Percentiles rank a stretch among this genome's conserved stretches.
Conservation (phyloP, 2,329 filamentous ascomycete species). For the Passalora sequoiae region DNA sequence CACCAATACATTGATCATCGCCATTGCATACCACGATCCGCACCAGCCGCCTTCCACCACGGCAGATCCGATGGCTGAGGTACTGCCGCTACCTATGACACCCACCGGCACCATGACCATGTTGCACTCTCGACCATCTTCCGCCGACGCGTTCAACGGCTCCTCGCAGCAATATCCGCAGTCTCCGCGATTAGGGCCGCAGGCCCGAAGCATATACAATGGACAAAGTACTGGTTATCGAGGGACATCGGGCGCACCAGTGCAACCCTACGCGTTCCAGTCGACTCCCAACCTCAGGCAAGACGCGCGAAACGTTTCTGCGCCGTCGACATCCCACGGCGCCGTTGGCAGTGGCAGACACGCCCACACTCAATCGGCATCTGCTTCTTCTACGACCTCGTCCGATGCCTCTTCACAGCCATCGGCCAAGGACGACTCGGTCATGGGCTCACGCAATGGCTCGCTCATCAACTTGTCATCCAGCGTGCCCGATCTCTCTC, state of each 20-base stretch:
- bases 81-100: slow-evolving; percentile 46
- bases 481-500: slow-evolving; percentile 50
- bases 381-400: slow-evolving; percentile 47
- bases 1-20: slow-evolving; percentile 11
- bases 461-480: slow-evolving; percentile 47
- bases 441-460: slow-evolving; percentile 29
- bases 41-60: slow-evolving; percentile 13
- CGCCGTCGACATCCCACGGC: slow-evolving; percentile 38
- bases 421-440: slow-evolving; percentile 34
- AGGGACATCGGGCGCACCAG: slow-evolving; percentile 40
- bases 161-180: slow-evolving; percentile 32
- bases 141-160: slow-evolving; percentile 45
- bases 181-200: slow-evolving; percentile 37
- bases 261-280: slow-evolving; percentile 49
- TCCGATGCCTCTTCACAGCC: slow-evolving; percentile 39
- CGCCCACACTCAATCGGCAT: slow-evolving; percentile 35
- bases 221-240: slow-evolving; percentile 39
- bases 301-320: slow-evolving; percentile 54
- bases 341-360: slow-evolving; percentile 27
- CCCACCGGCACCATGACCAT: slow-evolving; percentile 46
- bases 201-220: slow-evolving; percentile 42
- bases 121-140: slow-evolving; percentile 43
- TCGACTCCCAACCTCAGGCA: slow-evolving; percentile 51
- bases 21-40: slow-evolving; percentile 6
- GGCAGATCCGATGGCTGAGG: slow-evolving; percentile 37